Base-by-base conservation (phyloP, 768 basidiomycete species). In the Rossbeevera mucosa region DNA sequence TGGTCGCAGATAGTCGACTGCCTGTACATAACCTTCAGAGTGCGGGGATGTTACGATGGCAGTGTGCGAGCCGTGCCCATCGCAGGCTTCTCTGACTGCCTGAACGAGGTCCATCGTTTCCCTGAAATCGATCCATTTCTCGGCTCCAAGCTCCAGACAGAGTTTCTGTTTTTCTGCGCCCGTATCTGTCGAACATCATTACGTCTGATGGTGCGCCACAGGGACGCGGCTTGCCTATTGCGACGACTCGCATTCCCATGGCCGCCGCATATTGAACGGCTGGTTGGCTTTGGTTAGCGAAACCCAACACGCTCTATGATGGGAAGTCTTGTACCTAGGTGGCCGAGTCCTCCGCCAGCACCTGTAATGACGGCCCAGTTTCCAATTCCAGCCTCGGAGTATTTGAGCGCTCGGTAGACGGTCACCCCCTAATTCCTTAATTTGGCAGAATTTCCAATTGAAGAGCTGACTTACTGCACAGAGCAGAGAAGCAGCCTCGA, bases 401-500 rank as follows among this genome's bases (percentile, higher is more conserved):
- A 77, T 68, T 93, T 94, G 59, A 94, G 72, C 0, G 90, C 92
- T 52, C 88, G 85, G 64, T 91, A 94, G 2, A 89, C 88, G 3
- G 92, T 94, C 20, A 94, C 74, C 43, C 88, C 89, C 85, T 86
- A 45, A 1, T 7, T 26, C 3, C 16, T 25, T 18, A 1, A 16
- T 4, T 24, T 12, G 11, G 25, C 14, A 1, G 11, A 12, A 29
- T 21, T 14, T 29, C 7, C 3, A 25, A 13, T 7, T 0, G 18
- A 21, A 4, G 5, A 11, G 41, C 1, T 2, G 12, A 16, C 40
- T 49, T 64, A 85, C 85, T 12, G 88, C 89, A 59, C 89, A 92
- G 12, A 91, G 80, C 53, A 94, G 78, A 9, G 86, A 84, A 2
- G 85, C 83, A 5, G 91, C 86, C 1, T 75, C 82, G 2, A 80